Evolutionary conservation across 2,329 filamentous ascomycete genomes (phyloP), one percentile per base, ranked within the genome.

Genomic region (Pestalotiopsis sp.): DNA sequence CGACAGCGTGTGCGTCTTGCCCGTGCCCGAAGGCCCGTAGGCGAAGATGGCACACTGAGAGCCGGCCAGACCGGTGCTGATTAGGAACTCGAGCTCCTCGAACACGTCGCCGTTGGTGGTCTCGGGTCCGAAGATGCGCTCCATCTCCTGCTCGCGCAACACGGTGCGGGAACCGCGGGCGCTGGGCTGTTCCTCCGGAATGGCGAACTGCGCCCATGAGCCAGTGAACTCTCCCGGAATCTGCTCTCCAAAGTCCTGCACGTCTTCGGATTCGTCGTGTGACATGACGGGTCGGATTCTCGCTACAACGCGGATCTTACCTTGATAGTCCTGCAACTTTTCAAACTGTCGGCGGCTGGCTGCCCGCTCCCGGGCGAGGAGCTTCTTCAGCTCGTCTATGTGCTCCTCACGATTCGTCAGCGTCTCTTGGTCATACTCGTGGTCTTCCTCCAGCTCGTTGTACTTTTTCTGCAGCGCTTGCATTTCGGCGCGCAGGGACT

Each of bases 71-170:
- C n/a, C 61, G 3, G 38, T 49, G 14, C 23, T 20, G n/a, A 52
- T 14, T 9, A 45, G 20, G 17, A 41, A 25, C 61, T 64, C 41
- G 23, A 64, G n/a, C 27, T 64, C 61, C 14, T 64, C 61, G 25
- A 64, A 64, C 2, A 64, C 61, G 12, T 23, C 20, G n/a, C n/a
- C 61, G 3, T 64, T 64, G 3, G 61, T 64, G n/a, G 38, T 39
- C 9, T 45, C 41, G 27, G 61, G 61, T 2, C 61, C 61, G 36
- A 64, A 64, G 36, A 64, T 64, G n/a, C 61, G 27, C 20, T 64
- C 61, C n/a, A 64, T 11, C 61, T 17, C 3, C 20, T 45, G 27
- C 7, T 64, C 27, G 9, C 41, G n/a, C 3, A 52, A 1, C 11
- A 17, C 12, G 5, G 20, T 31, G 38, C 38, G 38, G 7, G 20